Evolutionary conservation across 768 basidiomycete species (phyloP).

Genomic region (Sistotremastrum niveocremeum): DNA sequence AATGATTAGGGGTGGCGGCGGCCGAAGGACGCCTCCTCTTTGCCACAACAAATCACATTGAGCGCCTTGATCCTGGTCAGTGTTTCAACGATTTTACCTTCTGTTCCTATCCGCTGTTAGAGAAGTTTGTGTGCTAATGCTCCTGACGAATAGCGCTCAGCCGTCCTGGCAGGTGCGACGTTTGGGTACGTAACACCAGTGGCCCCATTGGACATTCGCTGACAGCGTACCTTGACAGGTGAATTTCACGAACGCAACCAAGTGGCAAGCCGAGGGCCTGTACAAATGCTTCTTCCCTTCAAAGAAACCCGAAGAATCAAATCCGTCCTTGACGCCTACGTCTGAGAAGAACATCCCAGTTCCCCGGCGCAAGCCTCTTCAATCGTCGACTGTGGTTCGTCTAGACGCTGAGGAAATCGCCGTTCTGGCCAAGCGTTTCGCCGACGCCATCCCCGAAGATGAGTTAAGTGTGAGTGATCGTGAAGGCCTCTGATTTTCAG

Average conservation of each 20-base stretch:
- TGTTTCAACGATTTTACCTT: conserved; percentile 4
- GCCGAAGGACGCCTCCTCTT: conserved; percentile 82
- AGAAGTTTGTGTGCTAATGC: neutral
- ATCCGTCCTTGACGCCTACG: conserved; percentile 9
- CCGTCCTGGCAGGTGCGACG: conserved; percentile 83
- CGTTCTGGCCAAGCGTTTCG: conserved; percentile 69
- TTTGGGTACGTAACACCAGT: conserved; percentile 35
- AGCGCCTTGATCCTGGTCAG: conserved; percentile 66
- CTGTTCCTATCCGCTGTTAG: neutral
- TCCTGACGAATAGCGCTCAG: conserved; percentile 33
- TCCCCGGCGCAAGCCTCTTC: conserved; percentile 56
- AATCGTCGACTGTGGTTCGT: no score
- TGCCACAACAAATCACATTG: conserved; percentile 89
- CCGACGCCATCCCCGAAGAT: conserved; percentile 71
- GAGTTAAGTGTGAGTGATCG: conserved; percentile 63
- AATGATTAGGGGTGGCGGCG: conserved; percentile 42
- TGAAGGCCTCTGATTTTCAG: neutral
- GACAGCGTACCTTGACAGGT: conserved; percentile 14
- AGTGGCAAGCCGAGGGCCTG: conserved; percentile 87
- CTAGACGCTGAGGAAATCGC: conserved; percentile 66
- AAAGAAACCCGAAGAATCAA: conserved; percentile 23
- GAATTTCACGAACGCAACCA: conserved; percentile 81
- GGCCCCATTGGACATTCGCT: neutral
- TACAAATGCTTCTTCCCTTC: conserved; percentile 91
- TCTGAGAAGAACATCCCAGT: conserved; percentile 56